Evolutionary conservation across 1,284 basidiomycete species (phyloP).

Genomic region (Malassezia nana): DNA sequence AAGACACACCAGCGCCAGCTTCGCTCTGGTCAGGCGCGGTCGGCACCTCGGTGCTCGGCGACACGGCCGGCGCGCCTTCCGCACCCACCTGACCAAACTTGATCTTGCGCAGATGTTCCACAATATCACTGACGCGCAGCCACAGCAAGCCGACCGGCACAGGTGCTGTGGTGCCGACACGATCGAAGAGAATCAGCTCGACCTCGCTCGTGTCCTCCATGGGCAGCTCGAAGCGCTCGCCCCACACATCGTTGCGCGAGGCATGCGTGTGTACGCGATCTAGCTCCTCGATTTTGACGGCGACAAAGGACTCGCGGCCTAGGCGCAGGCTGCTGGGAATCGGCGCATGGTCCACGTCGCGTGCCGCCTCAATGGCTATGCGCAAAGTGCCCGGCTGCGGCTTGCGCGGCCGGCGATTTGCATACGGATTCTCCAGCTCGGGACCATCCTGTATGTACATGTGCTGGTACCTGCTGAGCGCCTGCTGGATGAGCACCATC

Average conservation of each 20-base stretch:
- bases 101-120: conserved; percentile 85
- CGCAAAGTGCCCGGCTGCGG: conserved; percentile 86
- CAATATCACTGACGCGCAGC: conserved; percentile 87
- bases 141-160: conserved; percentile 90
- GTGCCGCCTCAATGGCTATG: conserved; percentile 75
- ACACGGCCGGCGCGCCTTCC: conserved; percentile 25
- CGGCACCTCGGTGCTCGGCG: conserved; percentile 46
- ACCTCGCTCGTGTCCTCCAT: conserved; percentile 98
- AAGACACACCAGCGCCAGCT: neutral
- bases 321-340: conserved; percentile 52
- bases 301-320: conserved; percentile 69
- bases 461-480: conserved; percentile 91
- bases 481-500: conserved; percentile 80
- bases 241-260: conserved; percentile 88
- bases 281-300: conserved; percentile 91
- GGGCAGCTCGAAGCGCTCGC: conserved; percentile 89
- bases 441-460: conserved; percentile 78
- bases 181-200: conserved; percentile 91
- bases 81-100: conserved; percentile 61
- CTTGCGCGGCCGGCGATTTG: conserved; percentile 78
- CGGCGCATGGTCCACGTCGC: conserved; percentile 89
- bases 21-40: neutral
- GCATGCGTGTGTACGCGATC: conserved; percentile 84
- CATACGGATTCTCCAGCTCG: conserved; percentile 52
- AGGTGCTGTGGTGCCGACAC: conserved; percentile 64